Evolutionary conservation across 2,329 filamentous ascomycete species (phyloP).

Genomic region (Ophiostoma sp.): DNA sequence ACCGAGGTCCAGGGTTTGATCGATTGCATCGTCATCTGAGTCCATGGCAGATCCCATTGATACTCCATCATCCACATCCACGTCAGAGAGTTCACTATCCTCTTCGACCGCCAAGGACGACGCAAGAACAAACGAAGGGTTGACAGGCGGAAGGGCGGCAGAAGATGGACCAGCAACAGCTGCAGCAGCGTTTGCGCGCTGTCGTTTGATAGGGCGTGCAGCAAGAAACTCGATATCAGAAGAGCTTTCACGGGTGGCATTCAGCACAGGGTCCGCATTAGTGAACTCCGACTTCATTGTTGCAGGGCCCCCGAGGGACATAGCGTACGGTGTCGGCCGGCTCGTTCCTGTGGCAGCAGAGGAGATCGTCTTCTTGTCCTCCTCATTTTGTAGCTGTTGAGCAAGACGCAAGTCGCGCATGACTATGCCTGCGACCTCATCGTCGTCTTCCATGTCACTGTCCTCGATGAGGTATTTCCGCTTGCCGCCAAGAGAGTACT

Average conservation of each 20-base stretch:
- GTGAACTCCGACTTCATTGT: not conserved
- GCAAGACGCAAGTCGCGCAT: constrained; percentile 34
- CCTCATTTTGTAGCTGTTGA: constrained; percentile 49
- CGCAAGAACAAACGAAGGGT: not conserved
- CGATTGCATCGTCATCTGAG: not conserved
- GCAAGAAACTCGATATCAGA: constrained; percentile 11
- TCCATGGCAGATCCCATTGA: not conserved
- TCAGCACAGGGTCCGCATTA: not conserved
- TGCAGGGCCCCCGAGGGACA: not conserved
- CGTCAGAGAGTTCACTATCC: not conserved
- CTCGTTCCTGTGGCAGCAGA: not conserved
- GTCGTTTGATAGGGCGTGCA: not conserved
- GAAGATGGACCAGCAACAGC: no score
- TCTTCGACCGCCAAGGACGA: not conserved
- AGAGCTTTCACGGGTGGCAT: not conserved
- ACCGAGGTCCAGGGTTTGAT: not conserved
- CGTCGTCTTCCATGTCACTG: constrained; percentile 38
- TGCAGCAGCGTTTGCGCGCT: not conserved
- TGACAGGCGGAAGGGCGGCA: not conserved
- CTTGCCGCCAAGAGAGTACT: constrained; percentile 45
- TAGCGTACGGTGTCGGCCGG: not conserved
- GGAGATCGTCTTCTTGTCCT: constrained; percentile 23
- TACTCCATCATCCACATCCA: not conserved
- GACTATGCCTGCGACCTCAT: not conserved
- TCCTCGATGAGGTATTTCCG: constrained; percentile 28